Percentiles rank a stretch among this genome's conserved stretches.
Evolutionary conservation across 2,329 filamentous ascomycete species (phyloP).

Genomic region (Aspergillus costaricaensis): DNA sequence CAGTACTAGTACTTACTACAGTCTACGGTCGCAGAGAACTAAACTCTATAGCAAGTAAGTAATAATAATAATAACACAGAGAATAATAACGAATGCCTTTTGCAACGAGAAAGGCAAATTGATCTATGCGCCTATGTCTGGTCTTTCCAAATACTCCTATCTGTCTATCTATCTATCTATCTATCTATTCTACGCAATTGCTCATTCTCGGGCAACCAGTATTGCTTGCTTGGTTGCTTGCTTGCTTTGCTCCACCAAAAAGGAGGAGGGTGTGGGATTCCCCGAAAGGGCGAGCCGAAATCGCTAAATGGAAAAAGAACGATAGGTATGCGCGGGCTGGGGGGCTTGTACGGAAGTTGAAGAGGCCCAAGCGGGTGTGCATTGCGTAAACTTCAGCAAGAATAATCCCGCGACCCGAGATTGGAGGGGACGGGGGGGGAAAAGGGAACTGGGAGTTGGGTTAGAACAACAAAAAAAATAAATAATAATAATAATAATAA

Average conservation of each 20-base stretch:
- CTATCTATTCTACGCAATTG: neutral
- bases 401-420: neutral
- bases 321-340: constrained; percentile 8
- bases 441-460: neutral
- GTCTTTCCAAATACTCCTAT: no score
- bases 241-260: neutral
- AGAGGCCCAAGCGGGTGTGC: constrained; percentile 17
- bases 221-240: neutral
- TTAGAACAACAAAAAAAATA: neutral
- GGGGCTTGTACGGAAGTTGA: neutral
- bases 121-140: no score
- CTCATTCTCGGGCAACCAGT: neutral
- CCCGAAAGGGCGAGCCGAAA: constrained; percentile 16
- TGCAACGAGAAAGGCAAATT: no score
- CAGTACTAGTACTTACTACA: no score
- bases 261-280: neutral
- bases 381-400: constrained; percentile 17
- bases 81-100: no score
- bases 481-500: no score
- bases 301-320: neutral
- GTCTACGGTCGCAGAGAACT: no score
- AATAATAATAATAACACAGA: no score
- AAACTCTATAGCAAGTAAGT: no score
- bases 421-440: neutral
- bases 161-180: no score